Evolutionary conservation across 345 rosid genomes (phyloP), one percentile per base, ranked within the genome.

Genomic region (Abelmoschus esculentus): DNA sequence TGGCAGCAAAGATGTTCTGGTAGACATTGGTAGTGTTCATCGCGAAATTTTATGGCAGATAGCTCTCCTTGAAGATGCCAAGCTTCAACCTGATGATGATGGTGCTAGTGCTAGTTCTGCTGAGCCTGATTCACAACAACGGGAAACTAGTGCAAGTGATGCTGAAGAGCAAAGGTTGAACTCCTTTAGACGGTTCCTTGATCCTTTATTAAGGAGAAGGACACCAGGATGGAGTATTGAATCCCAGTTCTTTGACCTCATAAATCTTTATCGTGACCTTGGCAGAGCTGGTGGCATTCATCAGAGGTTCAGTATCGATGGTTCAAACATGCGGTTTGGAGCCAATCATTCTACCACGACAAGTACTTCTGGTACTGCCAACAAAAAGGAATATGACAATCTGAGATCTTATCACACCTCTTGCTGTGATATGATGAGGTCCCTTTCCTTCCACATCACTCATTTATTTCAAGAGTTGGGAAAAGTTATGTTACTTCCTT

Each of bases 381-480:
- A 80, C 73, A 85, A 71, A 70, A 87, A 81, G 77, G 97, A 88
- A 47, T 17, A 76, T 76, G 97, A 90, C 81, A 90, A 83, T 74
- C 90, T 83, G 73, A 87, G 85, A 71, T 88, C 93, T 12, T 85
- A 86, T 78, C 89, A 89, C 78, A 79, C 87, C 61, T 91, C 98
- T 46, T 89, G 98, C 79, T 88, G 97, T 81, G 98, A 91, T 76
- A 85, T 87, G 91, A 84, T 91, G 78, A 86, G 84, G 77, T 91
- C 97, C 50, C 85, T 93, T 66, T 85, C 91, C 57, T 88, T 88
- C 80, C 98, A 93, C 81, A 91, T 93, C 66, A 83, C 89, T 42
- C 91, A 88, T 84, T 75, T 93, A 83, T 93, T 89, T 83, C 98
- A 89, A 70, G 98, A 93, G 88, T 79, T 93, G 80, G 97, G 98